Base-by-base conservation (phyloP, 805 yeast genomes). In the Starmerella bombi region DNA sequence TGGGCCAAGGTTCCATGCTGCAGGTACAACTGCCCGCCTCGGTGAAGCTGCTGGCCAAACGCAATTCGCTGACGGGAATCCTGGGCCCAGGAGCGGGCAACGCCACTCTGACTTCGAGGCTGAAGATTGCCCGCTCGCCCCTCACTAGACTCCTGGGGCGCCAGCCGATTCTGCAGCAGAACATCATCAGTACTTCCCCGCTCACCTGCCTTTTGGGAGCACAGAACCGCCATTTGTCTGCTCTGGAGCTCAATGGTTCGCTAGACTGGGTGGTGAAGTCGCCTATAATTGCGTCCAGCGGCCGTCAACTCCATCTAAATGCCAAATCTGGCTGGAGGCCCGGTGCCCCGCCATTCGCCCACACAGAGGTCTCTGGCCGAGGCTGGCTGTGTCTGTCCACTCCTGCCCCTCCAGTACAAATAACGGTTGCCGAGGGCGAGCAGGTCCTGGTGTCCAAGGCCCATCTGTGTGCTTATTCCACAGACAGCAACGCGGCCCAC, bases 1-100 rank as follows among this genome's bases (percentile, higher is more conserved):
- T 50, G 15, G 54, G 91, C 83, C 96, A 97, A 82, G 59, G 80
- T 81, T 55, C 80, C 77, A 64, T 91, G 84, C 66, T 91, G 94
- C 56, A 91, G 67, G 61, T 88, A 81, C 64, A 84, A 67, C 51
- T 91, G 66, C 97, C 55, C 28, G 44, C 56, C 21, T 43, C 50
- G 18, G 38, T 42, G 10, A 48, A 42, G 35, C 40, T 52, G 5
- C 29, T 25, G 5, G 51, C 54, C 9, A 43, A 41, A 22, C 44
- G 55, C 16, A 45, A 46, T 31, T 34, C 43, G 14, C 48, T 52
- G 15, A 32, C 48, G 4, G 56, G 52, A 19, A 40, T 50, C 6
- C 35, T 52, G 18, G 51, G 50, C 22, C 22, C 42, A n/a, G 42
- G 25, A 9, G 28, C 44, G 20, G 15, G 33, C 17, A 34, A 39